Evolutionary conservation across 352 stramenopile species (phyloP).

Genomic region (Globisporangium nagaii): DNA sequence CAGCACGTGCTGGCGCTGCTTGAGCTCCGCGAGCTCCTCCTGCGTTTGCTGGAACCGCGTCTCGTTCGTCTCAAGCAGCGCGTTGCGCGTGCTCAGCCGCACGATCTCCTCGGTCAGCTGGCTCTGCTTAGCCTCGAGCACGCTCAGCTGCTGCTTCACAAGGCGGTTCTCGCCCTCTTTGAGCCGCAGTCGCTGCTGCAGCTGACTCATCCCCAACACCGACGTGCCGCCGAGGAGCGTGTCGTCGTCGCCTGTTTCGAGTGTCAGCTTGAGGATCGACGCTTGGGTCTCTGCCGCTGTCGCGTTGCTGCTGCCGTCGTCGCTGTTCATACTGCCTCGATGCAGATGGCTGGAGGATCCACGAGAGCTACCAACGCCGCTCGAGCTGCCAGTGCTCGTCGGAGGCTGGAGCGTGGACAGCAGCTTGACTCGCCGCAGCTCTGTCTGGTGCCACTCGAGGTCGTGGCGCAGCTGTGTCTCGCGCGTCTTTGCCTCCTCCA

Average conservation of each 20-base stretch:
- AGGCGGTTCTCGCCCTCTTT: conserved; percentile 71
- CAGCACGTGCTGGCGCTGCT: conserved; percentile 76
- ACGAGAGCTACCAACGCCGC: background rate
- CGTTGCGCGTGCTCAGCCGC: conserved; percentile 64
- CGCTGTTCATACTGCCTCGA: conserved; percentile 13
- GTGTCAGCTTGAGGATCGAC: conserved; percentile 52
- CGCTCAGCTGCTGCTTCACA: conserved; percentile 62
- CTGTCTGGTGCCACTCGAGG: conserved; percentile 54
- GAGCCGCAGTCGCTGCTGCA: conserved; percentile 68
- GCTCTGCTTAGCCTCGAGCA: conserved; percentile 61
- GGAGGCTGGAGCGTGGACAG: background rate
- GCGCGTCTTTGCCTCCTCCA: conserved; percentile 33
- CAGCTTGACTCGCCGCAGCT: conserved; percentile 41
- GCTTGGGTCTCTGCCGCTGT: conserved; percentile 30
- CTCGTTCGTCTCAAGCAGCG: conserved; percentile 58
- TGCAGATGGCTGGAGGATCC: background rate
- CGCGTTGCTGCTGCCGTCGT: conserved; percentile 11
- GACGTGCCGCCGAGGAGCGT: conserved; percentile 32
- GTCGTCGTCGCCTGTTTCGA: conserved; percentile 32
- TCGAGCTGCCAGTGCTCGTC: background rate
- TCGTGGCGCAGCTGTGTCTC: conserved; percentile 50
- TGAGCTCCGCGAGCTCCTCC: conserved; percentile 43
- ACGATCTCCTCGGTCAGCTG: conserved; percentile 71
- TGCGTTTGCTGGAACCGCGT: conserved; percentile 41
- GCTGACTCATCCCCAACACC: conserved; percentile 64